Evolutionary conservation across 805 yeast species (phyloP).

Genomic region (Candida ponderosae): DNA sequence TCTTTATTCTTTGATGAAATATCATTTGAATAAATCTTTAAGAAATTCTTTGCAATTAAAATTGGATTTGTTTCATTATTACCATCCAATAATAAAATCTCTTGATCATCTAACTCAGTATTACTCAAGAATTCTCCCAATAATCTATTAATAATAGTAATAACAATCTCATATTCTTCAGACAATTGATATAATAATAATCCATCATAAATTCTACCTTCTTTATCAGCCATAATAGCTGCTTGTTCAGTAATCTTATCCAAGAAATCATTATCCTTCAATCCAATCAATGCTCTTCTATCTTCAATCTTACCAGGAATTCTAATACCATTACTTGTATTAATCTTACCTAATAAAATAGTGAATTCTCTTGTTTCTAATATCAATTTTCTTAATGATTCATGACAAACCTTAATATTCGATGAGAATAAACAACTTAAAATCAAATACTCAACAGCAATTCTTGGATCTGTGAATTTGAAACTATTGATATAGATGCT

Average conservation of each 20-base stretch:
- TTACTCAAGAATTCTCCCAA: constrained; percentile 72
- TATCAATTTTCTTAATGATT: constrained; percentile 75
- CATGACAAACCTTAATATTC: constrained; percentile 57
- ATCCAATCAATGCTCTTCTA: constrained; percentile 56
- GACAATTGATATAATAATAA: constrained; percentile 79
- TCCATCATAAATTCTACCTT: constrained; percentile 83
- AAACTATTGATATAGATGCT: constrained; percentile 80
- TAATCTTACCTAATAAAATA: constrained; percentile 74
- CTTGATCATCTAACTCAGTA: constrained; percentile 57
- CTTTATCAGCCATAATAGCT: constrained; percentile 83
- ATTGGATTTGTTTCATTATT: constrained; percentile 35
- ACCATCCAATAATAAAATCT: constrained; percentile 21
- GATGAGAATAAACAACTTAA: constrained; percentile 50
- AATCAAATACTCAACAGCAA: constrained; percentile 84
- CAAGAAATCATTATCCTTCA: constrained; percentile 53
- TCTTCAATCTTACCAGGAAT: constrained; percentile 79
- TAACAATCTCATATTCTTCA: constrained; percentile 79
- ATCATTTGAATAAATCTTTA: constrained; percentile 44
- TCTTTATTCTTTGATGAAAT: constrained; percentile 56
- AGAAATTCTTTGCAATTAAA: constrained; percentile 27
- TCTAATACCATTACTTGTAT: constrained; percentile 65
- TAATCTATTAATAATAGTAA: constrained; percentile 62
- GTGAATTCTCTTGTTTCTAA: constrained; percentile 81
- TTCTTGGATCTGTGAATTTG: constrained; percentile 78
- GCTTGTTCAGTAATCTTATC: constrained; percentile 74